These are phyloP conservation scores for Xylaria telfairii DNA, from an alignment of 495 filamentous ascomycete species.

Conservation along the genomic window DNA sequence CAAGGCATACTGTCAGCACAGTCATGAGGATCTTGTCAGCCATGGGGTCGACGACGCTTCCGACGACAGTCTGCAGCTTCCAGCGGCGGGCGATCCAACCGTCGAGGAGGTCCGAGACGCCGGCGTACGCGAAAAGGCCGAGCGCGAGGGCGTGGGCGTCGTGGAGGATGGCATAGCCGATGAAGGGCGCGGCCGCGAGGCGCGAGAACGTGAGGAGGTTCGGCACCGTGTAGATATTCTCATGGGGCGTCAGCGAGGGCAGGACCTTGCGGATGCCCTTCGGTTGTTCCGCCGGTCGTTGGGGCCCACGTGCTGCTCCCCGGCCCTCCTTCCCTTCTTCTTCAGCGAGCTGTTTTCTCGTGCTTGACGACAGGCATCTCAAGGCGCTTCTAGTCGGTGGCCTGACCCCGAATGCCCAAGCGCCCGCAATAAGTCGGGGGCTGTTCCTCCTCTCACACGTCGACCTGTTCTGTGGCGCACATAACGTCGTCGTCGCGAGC, in stretches of 20 bases:
- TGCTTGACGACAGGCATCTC: slow-evolving; percentile 8
- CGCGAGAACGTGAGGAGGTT: slow-evolving; percentile 91
- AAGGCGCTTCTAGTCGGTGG: neutral
- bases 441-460: neutral
- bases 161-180: slow-evolving; percentile 89
- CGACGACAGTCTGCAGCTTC: slow-evolving; percentile 90
- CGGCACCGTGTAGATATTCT: slow-evolving; percentile 95
- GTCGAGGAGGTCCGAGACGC: slow-evolving; percentile 88
- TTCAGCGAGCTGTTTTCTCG: neutral
- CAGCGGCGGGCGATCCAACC: slow-evolving; percentile 89
- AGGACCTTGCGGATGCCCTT: slow-evolving; percentile 48
- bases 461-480: neutral
- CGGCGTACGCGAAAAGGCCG: slow-evolving; percentile 88
- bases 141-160: slow-evolving; percentile 78
- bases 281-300: slow-evolving; percentile 18
- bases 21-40: slow-evolving; percentile 97
- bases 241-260: slow-evolving; percentile 65
- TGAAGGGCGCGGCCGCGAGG: slow-evolving; percentile 79
- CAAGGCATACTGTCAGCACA: slow-evolving; percentile 80
- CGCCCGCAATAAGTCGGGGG: neutral
- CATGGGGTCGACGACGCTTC: slow-evolving; percentile 96
- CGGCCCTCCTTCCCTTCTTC: neutral
- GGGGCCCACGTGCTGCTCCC: too few species aligned
- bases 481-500: neutral
- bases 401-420: neutral